Evolutionary conservation across 495 filamentous ascomycete species (phyloP), one percentile per base, ranked within the genome.

Genomic region (Cercophora scortea): DNA sequence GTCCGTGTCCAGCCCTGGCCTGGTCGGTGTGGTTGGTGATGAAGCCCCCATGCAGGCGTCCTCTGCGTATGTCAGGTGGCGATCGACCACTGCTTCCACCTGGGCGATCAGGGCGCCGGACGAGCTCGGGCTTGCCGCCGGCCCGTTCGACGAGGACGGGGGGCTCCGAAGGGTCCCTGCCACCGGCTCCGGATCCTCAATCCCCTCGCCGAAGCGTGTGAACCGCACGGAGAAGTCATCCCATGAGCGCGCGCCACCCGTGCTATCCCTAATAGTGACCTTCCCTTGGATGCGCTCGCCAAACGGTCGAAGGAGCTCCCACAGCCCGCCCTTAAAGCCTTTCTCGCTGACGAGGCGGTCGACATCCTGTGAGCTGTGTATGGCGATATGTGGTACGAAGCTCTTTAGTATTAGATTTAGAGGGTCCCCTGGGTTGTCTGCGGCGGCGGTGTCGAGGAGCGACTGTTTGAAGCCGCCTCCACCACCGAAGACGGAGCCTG

Each of bases 181-280:
- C 6, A 56, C 47, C 13, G 66, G 54, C 44, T 75, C 69, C 16
- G 80, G 76, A n/a, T 68, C 65, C 51, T 80, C 78, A 16, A 86
- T 65, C 1, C 80, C 79, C 53, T 84, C 83, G 18, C 73, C 78
- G 47, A 86, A 78, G 45, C 81, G 75, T 5, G 85, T 81, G 66
- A 98, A 95, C 42, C 87, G 85, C 46, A 97, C 78, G 2, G 88
- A 86, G 70, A 88, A 98, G 63, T 97, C 90, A 32, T 96, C 93
- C 75, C 86, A 94, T 33, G 80, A 81, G 57, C 78, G 80, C 59
- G 90, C 89, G 35, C 82, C 80, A 9, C 93, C 92, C 52, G 86
- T 77, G 57, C 90, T 95, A 66, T 98, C 94, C 50, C 94, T 76
- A 39, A 98, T 84, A 15, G 86, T 87, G 34, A 98, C 86, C 64